Percentiles rank a stretch among this genome's conserved stretches.
These are phyloP conservation scores for Aspergillus carbonarius DNA, from an alignment of 2,329 filamentous ascomycete species.

Conservation along the genomic window DNA sequence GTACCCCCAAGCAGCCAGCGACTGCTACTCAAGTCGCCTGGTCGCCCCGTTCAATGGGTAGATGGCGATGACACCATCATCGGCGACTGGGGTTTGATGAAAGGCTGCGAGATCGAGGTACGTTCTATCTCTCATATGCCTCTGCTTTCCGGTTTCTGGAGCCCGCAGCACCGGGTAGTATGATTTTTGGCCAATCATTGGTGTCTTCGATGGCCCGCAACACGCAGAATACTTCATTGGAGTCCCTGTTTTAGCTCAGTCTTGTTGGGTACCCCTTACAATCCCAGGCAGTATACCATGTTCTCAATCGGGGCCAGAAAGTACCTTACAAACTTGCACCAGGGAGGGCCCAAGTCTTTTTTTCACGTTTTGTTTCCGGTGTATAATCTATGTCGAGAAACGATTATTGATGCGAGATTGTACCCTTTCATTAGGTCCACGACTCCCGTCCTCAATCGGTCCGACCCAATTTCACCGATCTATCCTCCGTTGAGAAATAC, in stretches of 20 bases:
- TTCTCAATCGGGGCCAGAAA: too few species aligned
- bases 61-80: constrained; percentile 69
- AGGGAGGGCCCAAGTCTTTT: neutral
- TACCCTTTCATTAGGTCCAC: constrained; percentile 57
- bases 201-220: neutral
- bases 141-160: neutral
- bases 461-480: constrained; percentile 77
- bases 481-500: constrained; percentile 82
- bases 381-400: too few species aligned
- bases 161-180: neutral
- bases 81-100: constrained; percentile 51
- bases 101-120: constrained; percentile 47
- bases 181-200: neutral
- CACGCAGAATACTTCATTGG: neutral
- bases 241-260: neutral
- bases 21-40: constrained; percentile 68
- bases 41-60: constrained; percentile 60
- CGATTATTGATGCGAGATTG: too few species aligned
- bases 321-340: neutral
- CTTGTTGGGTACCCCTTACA: too few species aligned
- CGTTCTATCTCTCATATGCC: constrained; percentile 7
- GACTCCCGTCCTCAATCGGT: constrained; percentile 76
- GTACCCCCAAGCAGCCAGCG: constrained; percentile 78
- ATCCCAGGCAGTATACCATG: too few species aligned
- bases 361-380: neutral